phyloP scores from a whole-genome alignment of 768 basidiomycete species.

The Saitozyma podzolica region DNA sequence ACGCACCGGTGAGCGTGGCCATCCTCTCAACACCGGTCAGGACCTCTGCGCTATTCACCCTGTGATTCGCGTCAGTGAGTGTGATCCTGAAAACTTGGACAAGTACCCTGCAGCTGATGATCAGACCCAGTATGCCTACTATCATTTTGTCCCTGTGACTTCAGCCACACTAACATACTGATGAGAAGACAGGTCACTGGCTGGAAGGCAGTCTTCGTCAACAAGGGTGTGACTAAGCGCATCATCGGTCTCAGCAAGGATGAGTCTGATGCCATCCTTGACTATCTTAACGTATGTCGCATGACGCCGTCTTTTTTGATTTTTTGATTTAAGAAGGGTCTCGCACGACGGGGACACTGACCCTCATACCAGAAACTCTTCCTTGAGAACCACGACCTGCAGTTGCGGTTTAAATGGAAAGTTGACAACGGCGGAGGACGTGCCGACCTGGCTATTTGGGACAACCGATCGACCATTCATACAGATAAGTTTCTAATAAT shows the following conservation, averaged over 20 bases:
- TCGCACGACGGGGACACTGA: too few species aligned
- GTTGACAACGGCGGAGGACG: slow-evolving; percentile 50
- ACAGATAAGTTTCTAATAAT: slow-evolving; percentile 2
- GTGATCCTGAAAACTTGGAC: too few species aligned
- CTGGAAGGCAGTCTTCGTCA: slow-evolving; percentile 63
- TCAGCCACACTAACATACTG: slow-evolving; percentile 45
- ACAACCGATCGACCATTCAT: slow-evolving; percentile 59
- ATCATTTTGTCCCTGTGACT: too few species aligned
- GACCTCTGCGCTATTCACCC: slow-evolving; percentile 50
- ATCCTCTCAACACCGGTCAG: slow-evolving; percentile 50
- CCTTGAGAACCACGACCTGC: slow-evolving; percentile 62
- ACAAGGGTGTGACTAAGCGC: slow-evolving; percentile 61
- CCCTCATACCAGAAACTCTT: slow-evolving; percentile 1
- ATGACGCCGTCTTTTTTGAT: too few species aligned
- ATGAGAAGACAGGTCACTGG: slow-evolving; percentile 59
- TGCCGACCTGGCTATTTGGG: slow-evolving; percentile 64
- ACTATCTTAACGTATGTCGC: slow-evolving; percentile 49
- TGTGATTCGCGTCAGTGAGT: slow-evolving; percentile 39
- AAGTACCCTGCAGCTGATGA: too few species aligned
- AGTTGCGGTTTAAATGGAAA: slow-evolving; percentile 59
- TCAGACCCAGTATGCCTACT: too few species aligned
- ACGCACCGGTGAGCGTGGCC: slow-evolving; percentile 37
- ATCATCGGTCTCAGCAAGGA: slow-evolving; percentile 61
- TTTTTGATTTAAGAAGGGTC: too few species aligned
- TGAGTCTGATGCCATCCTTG: slow-evolving; percentile 54